Base-by-base conservation (phyloP, 495 filamentous ascomycete species). In the Penicillium taxi region DNA sequence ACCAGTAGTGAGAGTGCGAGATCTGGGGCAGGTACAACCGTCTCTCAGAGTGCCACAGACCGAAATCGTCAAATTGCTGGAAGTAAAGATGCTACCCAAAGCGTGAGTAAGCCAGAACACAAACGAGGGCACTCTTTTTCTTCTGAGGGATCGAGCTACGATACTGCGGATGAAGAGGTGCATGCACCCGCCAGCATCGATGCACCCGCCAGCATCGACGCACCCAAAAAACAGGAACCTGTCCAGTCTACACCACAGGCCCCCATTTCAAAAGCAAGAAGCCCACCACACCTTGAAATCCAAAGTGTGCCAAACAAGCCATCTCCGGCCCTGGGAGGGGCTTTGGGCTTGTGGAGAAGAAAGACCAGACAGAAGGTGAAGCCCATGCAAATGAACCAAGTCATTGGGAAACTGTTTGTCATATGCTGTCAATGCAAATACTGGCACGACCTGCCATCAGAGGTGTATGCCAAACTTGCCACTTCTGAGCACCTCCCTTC, bases 361-460 rank as follows among this genome's bases (percentile, higher is more conserved):
- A 49, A 30, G 22, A 20, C 44, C 22, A n/a, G 31, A 2, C 47
- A 52, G 29, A 51, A 45, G 9, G n/a, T 31, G 1, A 61, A 50
- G 39, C 16, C 16, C 9, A 41, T 32, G 5, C 36, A 29, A 32
- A 40, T 50, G 12, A 62, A 61, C 18, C 71, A 73, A 27, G 69
- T 77, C 0, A 56, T 87, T 27, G 78, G 76, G 22, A 90, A 88
- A 58, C 66, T 86, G 40, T 78, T 90, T 41, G 82, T 88, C 5
- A 79, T 88, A 38, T 90, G 84, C 54, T 90, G 84, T 55, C 73
- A 68, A 36, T 90, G 84, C 69, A 79, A 79, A 36, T 85, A 80
- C 56, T 88, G 81, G 72, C 81, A 88, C 57, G 84, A 88, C 47
- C 74, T 86, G 56, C 84, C 84, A 7, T 80, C 77, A 7, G 76